Evolutionary conservation across 495 filamentous ascomycete genomes (phyloP).

Genomic region (Penicillium desertorum): DNA sequence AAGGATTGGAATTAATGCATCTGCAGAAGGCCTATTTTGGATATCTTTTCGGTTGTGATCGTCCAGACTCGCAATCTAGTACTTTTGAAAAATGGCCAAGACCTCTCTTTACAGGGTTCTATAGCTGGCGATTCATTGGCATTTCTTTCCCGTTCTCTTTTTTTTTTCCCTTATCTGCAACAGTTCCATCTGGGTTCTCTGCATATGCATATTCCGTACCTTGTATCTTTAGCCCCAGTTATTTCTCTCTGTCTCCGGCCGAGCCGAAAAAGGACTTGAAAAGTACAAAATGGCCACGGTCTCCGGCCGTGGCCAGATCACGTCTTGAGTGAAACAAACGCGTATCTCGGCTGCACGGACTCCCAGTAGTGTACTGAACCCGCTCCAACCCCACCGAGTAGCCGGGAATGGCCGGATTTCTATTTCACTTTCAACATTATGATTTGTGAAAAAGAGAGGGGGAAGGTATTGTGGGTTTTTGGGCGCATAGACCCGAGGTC

Average conservation of each 20-base stretch:
- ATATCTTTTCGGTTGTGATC: constrained; percentile 5
- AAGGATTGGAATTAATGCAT: constrained; percentile 9
- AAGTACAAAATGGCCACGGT: constrained; percentile 2
- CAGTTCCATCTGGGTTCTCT: constrained; percentile 7
- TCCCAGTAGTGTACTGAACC: constrained; percentile 4
- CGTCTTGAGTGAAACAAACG: constrained; percentile 40
- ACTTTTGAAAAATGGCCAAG: constrained; percentile 4
- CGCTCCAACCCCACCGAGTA: constrained; percentile 11
- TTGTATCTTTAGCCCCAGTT: background rate
- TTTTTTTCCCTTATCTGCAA: background rate
- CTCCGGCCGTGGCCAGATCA: constrained; percentile 10
- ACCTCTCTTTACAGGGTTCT: background rate
- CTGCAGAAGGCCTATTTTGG: constrained; percentile 15
- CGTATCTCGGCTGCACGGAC: constrained; percentile 48
- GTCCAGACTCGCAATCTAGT: constrained; percentile 7
- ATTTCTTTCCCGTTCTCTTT: background rate
- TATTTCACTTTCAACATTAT: background rate
- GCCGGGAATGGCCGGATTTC: constrained; percentile 13
- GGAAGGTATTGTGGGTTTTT: background rate
- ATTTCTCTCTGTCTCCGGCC: background rate
- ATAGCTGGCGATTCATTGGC: background rate
- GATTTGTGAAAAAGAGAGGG: background rate
- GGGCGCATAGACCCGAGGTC: constrained; percentile 12
- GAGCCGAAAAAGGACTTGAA: background rate
- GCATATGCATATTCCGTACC: constrained; percentile 4